phyloP scores from a whole-genome alignment of 441 rosid species.

The Geranium incanum region DNA sequence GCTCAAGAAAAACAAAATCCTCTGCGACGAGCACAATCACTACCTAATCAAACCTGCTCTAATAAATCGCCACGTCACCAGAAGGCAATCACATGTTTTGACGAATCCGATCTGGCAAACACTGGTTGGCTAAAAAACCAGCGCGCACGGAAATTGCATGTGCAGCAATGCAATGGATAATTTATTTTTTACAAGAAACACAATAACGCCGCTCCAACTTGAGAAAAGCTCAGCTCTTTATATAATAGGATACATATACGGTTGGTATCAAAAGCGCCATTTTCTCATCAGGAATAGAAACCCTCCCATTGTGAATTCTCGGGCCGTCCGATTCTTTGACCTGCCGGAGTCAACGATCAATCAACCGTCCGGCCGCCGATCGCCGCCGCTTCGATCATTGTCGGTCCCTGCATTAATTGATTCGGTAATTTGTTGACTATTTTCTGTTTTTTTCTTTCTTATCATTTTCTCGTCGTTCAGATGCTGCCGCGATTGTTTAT shows the following conservation, averaged over 20 bases:
- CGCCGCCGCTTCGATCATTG: neutral
- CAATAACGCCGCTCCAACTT: neutral
- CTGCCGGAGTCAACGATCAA: constrained; percentile 8
- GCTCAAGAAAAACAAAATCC: neutral
- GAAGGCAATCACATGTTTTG: neutral
- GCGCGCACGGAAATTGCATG: neutral
- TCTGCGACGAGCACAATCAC: neutral
- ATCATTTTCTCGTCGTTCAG: neutral
- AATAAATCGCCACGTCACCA: neutral
- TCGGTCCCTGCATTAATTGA: neutral
- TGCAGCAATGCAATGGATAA: neutral
- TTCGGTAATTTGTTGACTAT: constrained; percentile 8
- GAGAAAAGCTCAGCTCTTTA: neutral
- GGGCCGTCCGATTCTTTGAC: constrained; percentile 4
- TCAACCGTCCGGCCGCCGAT: neutral
- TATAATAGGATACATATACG: neutral
- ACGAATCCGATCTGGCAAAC: neutral
- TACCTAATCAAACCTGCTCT: neutral
- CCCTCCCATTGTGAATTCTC: constrained; percentile 1
- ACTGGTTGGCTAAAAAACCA: neutral
- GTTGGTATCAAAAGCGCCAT: constrained; percentile 4
- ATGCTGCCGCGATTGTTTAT: constrained; percentile 6
- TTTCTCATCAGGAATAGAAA: neutral
- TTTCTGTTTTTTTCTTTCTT: neutral
- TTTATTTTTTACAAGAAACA: neutral